A percentile compares a stretch with the other conserved stretches of the same genome.
Evolutionary conservation across 1,284 basidiomycete genomes (phyloP).

Genomic region (Puccinia hordei): DNA sequence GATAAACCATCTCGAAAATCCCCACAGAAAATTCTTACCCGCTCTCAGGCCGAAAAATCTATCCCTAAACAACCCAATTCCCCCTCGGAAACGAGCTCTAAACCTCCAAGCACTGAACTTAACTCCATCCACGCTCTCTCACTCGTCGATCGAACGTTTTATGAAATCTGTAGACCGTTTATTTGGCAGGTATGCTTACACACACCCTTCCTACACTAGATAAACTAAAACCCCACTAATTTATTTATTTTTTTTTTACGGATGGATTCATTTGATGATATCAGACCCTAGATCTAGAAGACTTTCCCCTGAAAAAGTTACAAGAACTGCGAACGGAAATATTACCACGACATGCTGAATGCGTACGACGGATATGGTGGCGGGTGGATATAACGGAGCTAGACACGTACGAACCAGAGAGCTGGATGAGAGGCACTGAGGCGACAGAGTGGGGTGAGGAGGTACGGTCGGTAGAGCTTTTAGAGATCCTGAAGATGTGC

Average conservation of each 20-base stretch:
- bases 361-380: slow-evolving; percentile 30
- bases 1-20: slow-evolving; percentile 13
- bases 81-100: not conserved
- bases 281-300: slow-evolving; percentile 24
- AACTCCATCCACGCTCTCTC: slow-evolving; percentile 3
- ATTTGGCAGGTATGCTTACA: slow-evolving; percentile 23
- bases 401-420: slow-evolving; percentile 9
- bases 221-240: no score
- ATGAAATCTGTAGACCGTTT: slow-evolving; percentile 36
- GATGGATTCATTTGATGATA: not conserved
- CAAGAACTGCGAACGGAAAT: not conserved
- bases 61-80: not conserved
- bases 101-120: not conserved
- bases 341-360: slow-evolving; percentile 11
- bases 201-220: no score
- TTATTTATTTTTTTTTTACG: not conserved
- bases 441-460: slow-evolving; percentile 4
- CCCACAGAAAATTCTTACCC: not conserved
- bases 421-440: not conserved
- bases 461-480: slow-evolving; percentile 1
- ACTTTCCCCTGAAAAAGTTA: not conserved
- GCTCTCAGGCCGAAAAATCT: not conserved
- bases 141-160: slow-evolving; percentile 27
- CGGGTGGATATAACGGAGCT: slow-evolving; percentile 11
- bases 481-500: slow-evolving; percentile 25